A percentile compares a stretch with the other conserved stretches of the same genome.
Evolutionary conservation across 495 filamentous ascomycete species (phyloP).

Genomic region (Trichoderma asperelloides): DNA sequence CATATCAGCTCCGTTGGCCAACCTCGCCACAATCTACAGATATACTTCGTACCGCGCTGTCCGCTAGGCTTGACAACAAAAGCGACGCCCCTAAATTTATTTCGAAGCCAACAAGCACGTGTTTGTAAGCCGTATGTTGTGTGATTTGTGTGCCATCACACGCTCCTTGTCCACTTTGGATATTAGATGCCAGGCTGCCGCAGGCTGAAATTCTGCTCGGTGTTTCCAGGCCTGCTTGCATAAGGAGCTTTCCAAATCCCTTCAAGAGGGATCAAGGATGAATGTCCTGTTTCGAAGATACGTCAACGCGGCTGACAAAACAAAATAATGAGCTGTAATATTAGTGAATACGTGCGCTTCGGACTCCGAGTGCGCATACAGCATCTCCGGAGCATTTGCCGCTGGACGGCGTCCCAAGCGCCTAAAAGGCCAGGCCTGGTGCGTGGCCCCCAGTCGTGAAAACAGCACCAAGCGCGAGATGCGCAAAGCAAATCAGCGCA

Average conservation of each 20-base stretch:
- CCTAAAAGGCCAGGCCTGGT: background rate
- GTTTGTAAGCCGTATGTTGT: no score
- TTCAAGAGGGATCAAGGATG: background rate
- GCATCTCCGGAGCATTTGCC: background rate
- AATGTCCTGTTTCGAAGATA: no score
- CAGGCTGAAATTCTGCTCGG: background rate
- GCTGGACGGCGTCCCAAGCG: background rate
- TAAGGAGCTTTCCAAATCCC: background rate
- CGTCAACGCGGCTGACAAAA: background rate
- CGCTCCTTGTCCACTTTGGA: background rate
- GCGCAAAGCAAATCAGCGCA: background rate
- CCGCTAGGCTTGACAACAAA: background rate
- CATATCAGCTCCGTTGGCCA: background rate
- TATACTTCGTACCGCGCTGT: background rate
- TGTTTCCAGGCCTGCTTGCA: background rate
- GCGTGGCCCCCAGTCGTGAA: background rate
- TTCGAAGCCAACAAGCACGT: no score
- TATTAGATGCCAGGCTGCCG: slow-evolving; percentile 4
- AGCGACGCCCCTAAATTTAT: background rate
- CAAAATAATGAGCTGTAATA: slow-evolving; percentile 1
- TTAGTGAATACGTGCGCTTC: background rate
- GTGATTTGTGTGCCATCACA: background rate
- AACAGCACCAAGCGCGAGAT: background rate
- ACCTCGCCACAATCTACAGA: background rate
- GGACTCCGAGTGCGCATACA: background rate